phyloP scores from a whole-genome alignment of 1,284 basidiomycete genomes.

The Pisolithus thermaeus region DNA sequence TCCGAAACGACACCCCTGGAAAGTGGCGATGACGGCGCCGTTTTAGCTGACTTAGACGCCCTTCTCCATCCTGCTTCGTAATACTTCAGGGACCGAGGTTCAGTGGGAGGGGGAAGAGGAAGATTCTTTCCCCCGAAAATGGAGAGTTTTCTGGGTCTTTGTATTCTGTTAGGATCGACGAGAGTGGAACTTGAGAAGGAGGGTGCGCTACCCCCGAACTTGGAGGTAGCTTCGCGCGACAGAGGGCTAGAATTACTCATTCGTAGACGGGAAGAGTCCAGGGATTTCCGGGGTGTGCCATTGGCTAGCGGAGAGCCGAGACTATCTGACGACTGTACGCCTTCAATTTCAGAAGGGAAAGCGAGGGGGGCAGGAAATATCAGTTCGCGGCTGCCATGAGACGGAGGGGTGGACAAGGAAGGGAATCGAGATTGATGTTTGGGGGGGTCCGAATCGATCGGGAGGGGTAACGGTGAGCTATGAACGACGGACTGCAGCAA shows the following conservation, averaged over 20 bases:
- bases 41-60: background rate
- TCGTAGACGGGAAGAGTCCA: conserved; percentile 37
- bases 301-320: conserved; percentile 3
- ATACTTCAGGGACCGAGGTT: conserved; percentile 46
- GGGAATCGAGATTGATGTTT: conserved; percentile 17
- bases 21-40: conserved; percentile 11
- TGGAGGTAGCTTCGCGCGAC: conserved; percentile 16
- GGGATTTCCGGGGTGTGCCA: background rate
- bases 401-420: conserved; percentile 12
- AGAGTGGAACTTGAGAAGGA: background rate
- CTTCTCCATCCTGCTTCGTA: conserved; percentile 53
- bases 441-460: conserved; percentile 37
- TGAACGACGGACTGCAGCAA: conserved; percentile 66
- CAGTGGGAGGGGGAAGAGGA: conserved; percentile 41
- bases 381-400: conserved; percentile 47
- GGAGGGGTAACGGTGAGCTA: conserved; percentile 40
- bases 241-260: conserved; percentile 19
- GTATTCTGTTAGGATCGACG: conserved; percentile 11
- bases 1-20: conserved; percentile 28
- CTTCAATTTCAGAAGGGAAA: conserved; percentile 16
- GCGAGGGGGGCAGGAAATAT: conserved; percentile 52
- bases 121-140: conserved; percentile 15
- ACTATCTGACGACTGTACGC: conserved; percentile 8
- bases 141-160: conserved; percentile 15
- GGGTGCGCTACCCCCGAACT: conserved; percentile 3